Evolutionary conservation across 495 filamentous ascomycete genomes (phyloP).

Genomic region (Staphylotrichum longicolle): DNA sequence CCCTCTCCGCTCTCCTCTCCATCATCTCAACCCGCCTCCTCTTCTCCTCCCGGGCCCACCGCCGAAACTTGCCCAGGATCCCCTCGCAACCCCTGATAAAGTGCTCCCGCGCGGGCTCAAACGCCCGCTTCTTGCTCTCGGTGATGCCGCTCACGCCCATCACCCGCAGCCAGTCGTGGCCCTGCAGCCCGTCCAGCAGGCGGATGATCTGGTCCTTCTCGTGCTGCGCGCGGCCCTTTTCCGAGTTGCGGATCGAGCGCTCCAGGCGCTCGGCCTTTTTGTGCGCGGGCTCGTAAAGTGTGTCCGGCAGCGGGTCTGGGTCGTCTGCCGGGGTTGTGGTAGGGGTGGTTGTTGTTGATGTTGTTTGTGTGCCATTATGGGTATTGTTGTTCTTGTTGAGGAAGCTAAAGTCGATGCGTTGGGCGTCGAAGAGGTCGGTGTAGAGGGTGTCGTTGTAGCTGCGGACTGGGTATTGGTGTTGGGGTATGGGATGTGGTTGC

Average conservation of each 20-base stretch:
- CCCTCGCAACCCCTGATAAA: constrained; percentile 77
- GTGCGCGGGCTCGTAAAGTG: constrained; percentile 65
- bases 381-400: constrained; percentile 27
- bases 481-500: constrained; percentile 33
- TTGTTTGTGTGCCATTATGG: background rate
- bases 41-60: constrained; percentile 90
- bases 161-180: constrained; percentile 88
- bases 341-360: background rate
- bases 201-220: constrained; percentile 85
- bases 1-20: constrained; percentile 35
- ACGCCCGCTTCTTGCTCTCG: constrained; percentile 76
- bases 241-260: constrained; percentile 88
- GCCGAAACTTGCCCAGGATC: constrained; percentile 79
- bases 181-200: constrained; percentile 78
- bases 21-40: constrained; percentile 69
- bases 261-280: constrained; percentile 80
- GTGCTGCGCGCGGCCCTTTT: constrained; percentile 87
- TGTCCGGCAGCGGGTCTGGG: constrained; percentile 67
- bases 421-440: constrained; percentile 51
- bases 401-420: constrained; percentile 56
- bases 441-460: constrained; percentile 47
- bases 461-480: constrained; percentile 37
- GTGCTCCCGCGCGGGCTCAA: constrained; percentile 78
- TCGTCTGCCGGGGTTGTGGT: constrained; percentile 23
- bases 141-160: constrained; percentile 91